A percentile compares a stretch with the other conserved stretches of the same genome.
Conservation (phyloP, 2,329 filamentous ascomycete genomes). For the Arachnopeziza araneosa region DNA sequence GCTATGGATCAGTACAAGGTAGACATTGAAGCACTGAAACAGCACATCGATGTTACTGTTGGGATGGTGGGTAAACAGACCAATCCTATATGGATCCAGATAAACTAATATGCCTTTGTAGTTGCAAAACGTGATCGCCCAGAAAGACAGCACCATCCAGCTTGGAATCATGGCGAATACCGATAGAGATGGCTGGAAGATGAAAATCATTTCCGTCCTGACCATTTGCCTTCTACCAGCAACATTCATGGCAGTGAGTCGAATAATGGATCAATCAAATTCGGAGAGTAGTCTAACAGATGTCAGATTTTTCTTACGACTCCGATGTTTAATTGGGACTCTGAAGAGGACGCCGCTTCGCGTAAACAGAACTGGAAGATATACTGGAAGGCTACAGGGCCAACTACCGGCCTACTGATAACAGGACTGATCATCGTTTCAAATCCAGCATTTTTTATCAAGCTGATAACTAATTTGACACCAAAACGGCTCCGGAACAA, state of each 20-base stretch:
- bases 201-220: neutral
- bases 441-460: neutral
- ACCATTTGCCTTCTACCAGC: neutral
- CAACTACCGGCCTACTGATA: neutral
- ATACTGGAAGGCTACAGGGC: neutral
- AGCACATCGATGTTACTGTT: constrained; percentile 1
- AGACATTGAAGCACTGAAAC: neutral
- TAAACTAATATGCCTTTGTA: neutral
- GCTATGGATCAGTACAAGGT: neutral
- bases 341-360: neutral
- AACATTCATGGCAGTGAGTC: constrained; percentile 2
- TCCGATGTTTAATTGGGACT: neutral
- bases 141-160: neutral
- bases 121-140: neutral
- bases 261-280: neutral
- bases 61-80: neutral
- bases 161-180: neutral
- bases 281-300: neutral
- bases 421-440: neutral
- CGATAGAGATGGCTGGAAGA: neutral
- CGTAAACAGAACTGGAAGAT: neutral
- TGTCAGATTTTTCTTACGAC: neutral
- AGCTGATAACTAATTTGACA: neutral
- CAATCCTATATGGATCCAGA: neutral
- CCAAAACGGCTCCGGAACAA: no score